These are phyloP conservation scores for Dactylellina cionopaga DNA, from an alignment of 2,329 filamentous ascomycete species.

Conservation along the genomic window DNA sequence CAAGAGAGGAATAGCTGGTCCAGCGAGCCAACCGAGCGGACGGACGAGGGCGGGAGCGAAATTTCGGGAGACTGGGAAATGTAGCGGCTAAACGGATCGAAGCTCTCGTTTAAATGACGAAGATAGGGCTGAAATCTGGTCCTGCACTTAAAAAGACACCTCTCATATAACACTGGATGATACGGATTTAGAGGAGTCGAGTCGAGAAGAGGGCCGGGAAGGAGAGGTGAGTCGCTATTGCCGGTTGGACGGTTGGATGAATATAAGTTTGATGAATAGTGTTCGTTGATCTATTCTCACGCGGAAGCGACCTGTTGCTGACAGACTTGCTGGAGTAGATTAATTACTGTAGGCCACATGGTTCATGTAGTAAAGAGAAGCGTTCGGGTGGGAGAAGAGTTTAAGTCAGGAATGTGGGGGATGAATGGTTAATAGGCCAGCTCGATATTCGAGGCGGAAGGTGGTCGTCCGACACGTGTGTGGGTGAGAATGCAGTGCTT, in stretches of 20 bases:
- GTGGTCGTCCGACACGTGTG: constrained; percentile 52
- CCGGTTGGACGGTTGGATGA: not conserved
- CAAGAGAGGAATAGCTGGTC: constrained; percentile 6
- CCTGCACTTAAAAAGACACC: not conserved
- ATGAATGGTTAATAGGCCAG: constrained; percentile 23
- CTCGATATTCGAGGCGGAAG: constrained; percentile 48
- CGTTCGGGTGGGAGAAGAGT: not conserved
- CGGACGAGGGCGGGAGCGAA: constrained; percentile 30
- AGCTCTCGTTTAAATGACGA: not conserved
- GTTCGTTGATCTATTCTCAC: no score
- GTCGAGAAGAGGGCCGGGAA: not conserved
- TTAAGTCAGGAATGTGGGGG: constrained; percentile 6
- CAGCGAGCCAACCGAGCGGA: constrained; percentile 19
- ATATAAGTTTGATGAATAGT: no score
- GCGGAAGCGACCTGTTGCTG: constrained; percentile 18
- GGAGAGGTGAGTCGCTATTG: not conserved
- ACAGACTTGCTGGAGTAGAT: constrained; percentile 10
- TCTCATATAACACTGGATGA: not conserved
- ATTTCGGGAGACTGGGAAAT: constrained; percentile 11
- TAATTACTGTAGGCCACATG: constrained; percentile 40
- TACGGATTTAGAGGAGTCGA: not conserved
- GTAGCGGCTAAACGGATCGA: constrained; percentile 37
- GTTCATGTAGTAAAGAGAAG: constrained; percentile 4
- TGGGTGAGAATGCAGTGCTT: not conserved
- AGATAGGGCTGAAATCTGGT: constrained; percentile 3